These are phyloP conservation scores for Rosa hybrid DNA, from an alignment of 331 rosid genomes.

Conservation along the genomic window DNA sequence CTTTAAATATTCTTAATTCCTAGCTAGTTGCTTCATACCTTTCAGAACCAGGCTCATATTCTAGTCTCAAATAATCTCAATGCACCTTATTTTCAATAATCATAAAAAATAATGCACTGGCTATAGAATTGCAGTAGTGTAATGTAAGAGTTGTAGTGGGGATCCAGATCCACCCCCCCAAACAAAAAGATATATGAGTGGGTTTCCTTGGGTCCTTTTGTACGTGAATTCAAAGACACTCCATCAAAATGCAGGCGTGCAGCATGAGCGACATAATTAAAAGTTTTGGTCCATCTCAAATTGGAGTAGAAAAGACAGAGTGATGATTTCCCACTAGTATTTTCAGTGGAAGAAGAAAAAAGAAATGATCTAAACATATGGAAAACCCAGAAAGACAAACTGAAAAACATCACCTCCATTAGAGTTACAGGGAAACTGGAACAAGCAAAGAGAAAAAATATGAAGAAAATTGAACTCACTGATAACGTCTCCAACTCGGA, in stretches of 20 bases:
- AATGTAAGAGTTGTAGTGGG: not conserved
- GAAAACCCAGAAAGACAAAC: not conserved
- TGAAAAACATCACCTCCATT: not conserved
- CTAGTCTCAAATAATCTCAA: not conserved
- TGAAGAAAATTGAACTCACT: conserved; percentile 40
- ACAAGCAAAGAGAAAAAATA: not conserved
- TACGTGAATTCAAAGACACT: not conserved
- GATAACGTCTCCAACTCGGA: conserved; percentile 67
- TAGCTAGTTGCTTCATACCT: not conserved
- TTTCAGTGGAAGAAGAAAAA: not conserved
- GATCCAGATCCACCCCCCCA: not conserved
- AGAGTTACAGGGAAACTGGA: not conserved
- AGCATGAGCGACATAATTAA: not conserved
- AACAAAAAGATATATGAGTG: not conserved
- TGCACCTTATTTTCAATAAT: not conserved
- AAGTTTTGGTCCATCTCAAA: not conserved
- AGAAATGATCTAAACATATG: not conserved
- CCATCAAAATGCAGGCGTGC: not conserved
- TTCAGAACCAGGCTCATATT: not conserved
- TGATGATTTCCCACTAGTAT: not conserved
- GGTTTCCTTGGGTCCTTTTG: not conserved
- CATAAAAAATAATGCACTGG: not conserved
- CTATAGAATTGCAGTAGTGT: not conserved
- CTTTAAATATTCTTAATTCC: not conserved
- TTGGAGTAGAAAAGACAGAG: not conserved